Conservation (phyloP, 164 flowering plant genomes). For the Paratinospora sagittata region DNA sequence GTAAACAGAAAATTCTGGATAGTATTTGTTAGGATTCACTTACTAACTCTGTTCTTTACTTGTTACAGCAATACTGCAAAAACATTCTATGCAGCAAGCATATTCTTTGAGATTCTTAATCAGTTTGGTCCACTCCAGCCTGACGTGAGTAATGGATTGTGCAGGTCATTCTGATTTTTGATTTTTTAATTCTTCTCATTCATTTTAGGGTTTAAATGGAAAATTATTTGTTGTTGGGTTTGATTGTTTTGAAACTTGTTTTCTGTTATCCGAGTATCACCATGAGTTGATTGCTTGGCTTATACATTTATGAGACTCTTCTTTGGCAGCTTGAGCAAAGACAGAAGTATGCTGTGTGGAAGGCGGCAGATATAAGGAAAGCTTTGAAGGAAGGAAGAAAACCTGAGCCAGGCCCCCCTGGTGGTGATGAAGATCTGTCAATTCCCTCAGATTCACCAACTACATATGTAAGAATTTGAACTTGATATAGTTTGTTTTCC, state of each 20-base stretch:
- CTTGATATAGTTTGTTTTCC: not conserved
- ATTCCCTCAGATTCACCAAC: constrained; percentile 33
- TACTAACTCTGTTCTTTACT: not conserved
- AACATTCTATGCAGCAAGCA: constrained; percentile 98
- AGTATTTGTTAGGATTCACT: not conserved
- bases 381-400: constrained; percentile 96
- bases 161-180: not conserved
- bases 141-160: constrained; percentile 56
- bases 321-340: constrained; percentile 81
- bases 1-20: not conserved
- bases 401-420: constrained; percentile 86
- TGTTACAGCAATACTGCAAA: constrained; percentile 82
- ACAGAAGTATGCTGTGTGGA: constrained; percentile 98
- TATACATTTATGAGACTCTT: not conserved
- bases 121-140: constrained; percentile 92
- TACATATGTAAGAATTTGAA: constrained; percentile 44
- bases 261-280: not conserved
- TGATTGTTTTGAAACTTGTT: not conserved
- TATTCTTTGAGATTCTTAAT: constrained; percentile 88
- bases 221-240: not conserved
- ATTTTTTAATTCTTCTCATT: not conserved
- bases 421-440: constrained; percentile 61
- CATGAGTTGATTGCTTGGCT: not conserved
- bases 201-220: not conserved
- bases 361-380: constrained; percentile 96